Evolutionary conservation across 345 rosid species (phyloP).

Genomic region (Anastatica hierochuntica): DNA sequence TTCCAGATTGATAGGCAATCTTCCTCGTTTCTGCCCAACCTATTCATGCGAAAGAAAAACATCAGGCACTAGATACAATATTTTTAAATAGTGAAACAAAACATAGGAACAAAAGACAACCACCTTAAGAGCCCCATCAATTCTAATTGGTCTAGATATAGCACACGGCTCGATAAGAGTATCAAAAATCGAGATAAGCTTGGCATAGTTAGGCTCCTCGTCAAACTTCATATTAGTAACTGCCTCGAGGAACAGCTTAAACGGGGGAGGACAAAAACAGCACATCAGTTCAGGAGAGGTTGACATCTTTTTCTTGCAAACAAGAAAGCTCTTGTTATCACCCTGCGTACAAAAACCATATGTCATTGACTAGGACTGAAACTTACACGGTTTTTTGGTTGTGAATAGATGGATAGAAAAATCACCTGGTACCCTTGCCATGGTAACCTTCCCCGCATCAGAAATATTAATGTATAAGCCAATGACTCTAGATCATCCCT

Average conservation of each 20-base stretch:
- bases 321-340: background rate
- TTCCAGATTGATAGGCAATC: background rate
- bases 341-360: background rate
- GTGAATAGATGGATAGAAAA: too few species aligned
- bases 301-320: background rate
- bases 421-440: background rate
- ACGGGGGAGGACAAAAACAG: background rate
- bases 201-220: background rate
- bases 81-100: too few species aligned
- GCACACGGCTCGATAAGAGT: background rate
- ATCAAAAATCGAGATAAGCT: background rate
- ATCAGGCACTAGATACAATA: background rate
- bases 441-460: background rate
- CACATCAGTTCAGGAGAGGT: background rate
- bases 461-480: background rate
- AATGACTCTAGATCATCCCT: background rate
- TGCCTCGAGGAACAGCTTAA: background rate
- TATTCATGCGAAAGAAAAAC: background rate
- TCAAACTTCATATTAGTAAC: background rate
- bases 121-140: background rate
- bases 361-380: too few species aligned
- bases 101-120: background rate
- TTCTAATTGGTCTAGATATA: background rate
- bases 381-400: too few species aligned
- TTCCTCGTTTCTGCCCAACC: background rate